Evolutionary conservation across 164 flowering plant species (phyloP), one percentile per base, ranked within the genome.

Genomic region (Aristolochia contorta): DNA sequence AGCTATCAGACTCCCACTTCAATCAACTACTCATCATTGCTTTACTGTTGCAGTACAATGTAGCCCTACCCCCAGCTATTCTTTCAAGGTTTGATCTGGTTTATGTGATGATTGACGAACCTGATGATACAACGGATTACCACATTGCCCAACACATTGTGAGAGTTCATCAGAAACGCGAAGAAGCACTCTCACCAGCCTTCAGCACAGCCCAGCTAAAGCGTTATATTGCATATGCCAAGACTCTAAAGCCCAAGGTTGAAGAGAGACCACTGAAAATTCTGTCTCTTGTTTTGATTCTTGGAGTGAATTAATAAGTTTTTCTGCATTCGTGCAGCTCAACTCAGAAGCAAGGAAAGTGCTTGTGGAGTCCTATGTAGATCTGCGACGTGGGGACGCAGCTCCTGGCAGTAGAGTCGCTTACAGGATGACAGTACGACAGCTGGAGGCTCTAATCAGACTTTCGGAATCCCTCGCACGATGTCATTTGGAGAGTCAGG

Each of bases 81-180:
- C 94, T 93, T 66, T 93, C 99, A 67, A 86, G 99, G 72, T 93
- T 93, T 79, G 99, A 93, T 82, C 82, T 93, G 61, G 96, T 90
- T 7, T 86, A 93, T 75, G 87, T 93, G 5, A 93, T 93, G 99
- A 88, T 93, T 21, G 99, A 93, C 65, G 96, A 93, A 48, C 99
- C 99, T 56, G 96, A 93, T 53, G 97, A 90, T 75, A 80, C 84
- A 74, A 84, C 80, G 23, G 99, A 93, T 79, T 86, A 90, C 71
- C 87, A 80, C 70, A 93, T 90, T 69, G 99, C 96, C 4, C 89
- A 86, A 65, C 99, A 93, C 75, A 86, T 93, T 48, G 99, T 90
- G 52, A 81, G 92, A 72, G 96, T 90, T 66, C 97, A 84, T 71
- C 99, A 93, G 73, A 88, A 81, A 81, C 92, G 64, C 70, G 94